Conservation (phyloP, 352 stramenopile genomes). For the Phytopythium boreale region DNA sequence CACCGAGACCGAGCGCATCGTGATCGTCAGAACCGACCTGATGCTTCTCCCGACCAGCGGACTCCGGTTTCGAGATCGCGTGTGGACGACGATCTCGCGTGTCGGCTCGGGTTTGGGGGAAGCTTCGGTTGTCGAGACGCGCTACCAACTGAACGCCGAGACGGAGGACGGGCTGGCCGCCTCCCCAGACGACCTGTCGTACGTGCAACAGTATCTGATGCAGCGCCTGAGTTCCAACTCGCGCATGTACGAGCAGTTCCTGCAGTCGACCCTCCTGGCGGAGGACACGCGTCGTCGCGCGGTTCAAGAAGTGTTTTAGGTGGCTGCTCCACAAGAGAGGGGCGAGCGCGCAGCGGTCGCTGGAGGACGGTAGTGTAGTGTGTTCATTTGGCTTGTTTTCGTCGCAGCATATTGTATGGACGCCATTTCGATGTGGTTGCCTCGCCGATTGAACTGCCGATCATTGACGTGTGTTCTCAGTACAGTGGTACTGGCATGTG, state of each 20-base stretch:
- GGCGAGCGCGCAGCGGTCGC: too few species aligned
- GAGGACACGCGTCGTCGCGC: neutral
- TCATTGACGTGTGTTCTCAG: too few species aligned
- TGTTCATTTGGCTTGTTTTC: too few species aligned
- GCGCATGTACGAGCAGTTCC: neutral
- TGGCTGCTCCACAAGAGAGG: too few species aligned
- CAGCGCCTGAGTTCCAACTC: slow-evolving; percentile 6
- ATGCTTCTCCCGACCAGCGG: slow-evolving; percentile 13
- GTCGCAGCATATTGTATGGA: too few species aligned
- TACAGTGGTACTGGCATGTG: too few species aligned
- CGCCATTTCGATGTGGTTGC: too few species aligned
- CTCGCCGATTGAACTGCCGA: too few species aligned
- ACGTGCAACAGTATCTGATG: slow-evolving; percentile 14
- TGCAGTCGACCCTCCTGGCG: neutral
- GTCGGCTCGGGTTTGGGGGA: slow-evolving; percentile 1
- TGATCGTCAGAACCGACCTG: slow-evolving; percentile 13
- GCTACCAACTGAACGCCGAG: slow-evolving; percentile 21
- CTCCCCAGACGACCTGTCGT: slow-evolving; percentile 13
- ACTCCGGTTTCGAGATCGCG: slow-evolving; percentile 15
- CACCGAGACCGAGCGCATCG: slow-evolving; percentile 11
- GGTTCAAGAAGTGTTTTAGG: neutral
- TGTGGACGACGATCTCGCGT: slow-evolving; percentile 18
- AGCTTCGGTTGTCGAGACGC: slow-evolving; percentile 10
- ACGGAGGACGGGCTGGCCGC: slow-evolving; percentile 10
- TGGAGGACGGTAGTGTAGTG: too few species aligned